A percentile compares a stretch with the other conserved stretches of the same genome.
Conservation (phyloP, 495 filamentous ascomycete species). For the Aspergillus conjunctus region DNA sequence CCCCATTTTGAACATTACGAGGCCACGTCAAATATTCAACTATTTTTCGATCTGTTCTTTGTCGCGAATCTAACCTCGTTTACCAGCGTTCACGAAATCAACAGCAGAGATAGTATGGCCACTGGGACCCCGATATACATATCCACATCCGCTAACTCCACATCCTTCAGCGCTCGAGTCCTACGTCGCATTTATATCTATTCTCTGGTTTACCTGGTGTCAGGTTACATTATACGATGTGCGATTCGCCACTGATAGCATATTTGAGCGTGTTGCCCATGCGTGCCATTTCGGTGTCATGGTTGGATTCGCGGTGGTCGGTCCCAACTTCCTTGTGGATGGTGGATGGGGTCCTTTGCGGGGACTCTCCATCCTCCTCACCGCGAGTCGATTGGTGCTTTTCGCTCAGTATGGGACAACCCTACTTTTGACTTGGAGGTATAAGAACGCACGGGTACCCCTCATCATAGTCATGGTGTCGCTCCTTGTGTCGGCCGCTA, state of each 20-base stretch:
- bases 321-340: background rate
- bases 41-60: slow-evolving; percentile 13
- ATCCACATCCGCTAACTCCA: background rate
- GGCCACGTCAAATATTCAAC: slow-evolving; percentile 10
- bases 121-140: background rate
- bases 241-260: slow-evolving; percentile 10
- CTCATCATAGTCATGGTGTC: background rate
- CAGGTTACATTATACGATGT: slow-evolving; percentile 12
- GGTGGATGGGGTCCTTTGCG: slow-evolving; percentile 7
- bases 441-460: background rate
- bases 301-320: slow-evolving; percentile 6
- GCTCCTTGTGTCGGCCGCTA: background rate
- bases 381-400: background rate
- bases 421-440: slow-evolving; percentile 6
- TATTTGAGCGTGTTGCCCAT: slow-evolving; percentile 6
- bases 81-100: slow-evolving; percentile 9
- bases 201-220: slow-evolving; percentile 12
- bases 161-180: background rate
- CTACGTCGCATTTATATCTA: slow-evolving; percentile 5
- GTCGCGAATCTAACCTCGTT: slow-evolving; percentile 7
- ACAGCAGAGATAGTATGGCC: slow-evolving; percentile 9
- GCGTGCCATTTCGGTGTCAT: slow-evolving; percentile 12
- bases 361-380: slow-evolving; percentile 5
- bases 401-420: slow-evolving; percentile 1
- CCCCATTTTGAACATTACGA: slow-evolving; percentile 12